Base-by-base conservation (phyloP, 164 flowering plant genomes). In the Santalum album region DNA sequence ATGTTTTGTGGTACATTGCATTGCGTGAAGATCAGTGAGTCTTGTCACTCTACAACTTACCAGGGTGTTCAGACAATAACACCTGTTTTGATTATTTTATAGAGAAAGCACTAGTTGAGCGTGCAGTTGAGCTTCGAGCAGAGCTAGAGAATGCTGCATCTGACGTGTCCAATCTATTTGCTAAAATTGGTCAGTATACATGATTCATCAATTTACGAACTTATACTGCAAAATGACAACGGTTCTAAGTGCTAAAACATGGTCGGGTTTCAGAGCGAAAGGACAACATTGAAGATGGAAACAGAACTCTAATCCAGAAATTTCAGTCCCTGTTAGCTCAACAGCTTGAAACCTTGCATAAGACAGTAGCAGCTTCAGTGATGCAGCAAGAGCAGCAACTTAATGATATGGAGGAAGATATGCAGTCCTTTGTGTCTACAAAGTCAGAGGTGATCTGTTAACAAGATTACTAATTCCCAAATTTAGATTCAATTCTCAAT, bases 361-460 rank as follows among this genome's bases (percentile, higher is more conserved):
- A 22, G 27, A 49, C 18, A 2, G 27, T 49, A n/a, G 32, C 26
- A 49, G 27, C 27, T 49, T 49, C 26, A 22, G 19, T 49, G 12
- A 49, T 18, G 16, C 27, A 49, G 27, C 51, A 22, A 23, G 51
- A 49, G 51, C 26, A 17, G 51, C 51, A 25, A 17, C 51, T 49
- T 3, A 49, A 49, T 12, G 51, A 23, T 3, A 49, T 49, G 51
- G 51, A 49, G 25, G 34, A 27, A 45, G 35, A 24, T 49, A 35
- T 25, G 58, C 58, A 55, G 25, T 43, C 48, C n/a, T 40, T 26
- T 25, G 38, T 55, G 20, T 51, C 36, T 18, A 32, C 51, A 25
- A 34, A 35, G 48, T 19, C 25, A 6, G 42, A 38, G 40, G n/a
- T 44, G 12, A 18, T 27, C 19, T 51, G 45, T 18, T 17, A 38